Evolutionary conservation across 2,329 filamentous ascomycete genomes (phyloP).

Genomic region (Pseudocercospora pini-densiflorae): DNA sequence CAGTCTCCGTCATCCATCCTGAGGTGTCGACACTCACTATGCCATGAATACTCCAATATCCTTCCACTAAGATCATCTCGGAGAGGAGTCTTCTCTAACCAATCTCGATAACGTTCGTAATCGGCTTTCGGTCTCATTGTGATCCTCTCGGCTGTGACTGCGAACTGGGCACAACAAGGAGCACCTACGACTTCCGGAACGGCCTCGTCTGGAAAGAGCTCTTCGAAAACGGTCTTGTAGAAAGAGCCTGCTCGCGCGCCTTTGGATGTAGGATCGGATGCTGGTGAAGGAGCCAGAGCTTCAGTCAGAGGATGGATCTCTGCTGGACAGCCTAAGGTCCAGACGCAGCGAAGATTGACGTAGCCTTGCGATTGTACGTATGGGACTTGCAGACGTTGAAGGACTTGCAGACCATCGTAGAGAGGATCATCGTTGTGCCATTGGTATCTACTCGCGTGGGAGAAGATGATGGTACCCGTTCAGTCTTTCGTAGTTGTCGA

Average conservation of each 20-base stretch:
- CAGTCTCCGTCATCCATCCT: background rate
- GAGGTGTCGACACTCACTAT: slow-evolving; percentile 48
- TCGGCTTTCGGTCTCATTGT: slow-evolving; percentile 51
- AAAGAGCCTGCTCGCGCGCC: slow-evolving; percentile 54
- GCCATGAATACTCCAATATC: slow-evolving; percentile 64
- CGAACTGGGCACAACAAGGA: slow-evolving; percentile 62
- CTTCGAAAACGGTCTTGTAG: slow-evolving; percentile 54
- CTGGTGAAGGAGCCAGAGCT: slow-evolving; percentile 34
- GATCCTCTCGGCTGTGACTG: slow-evolving; percentile 54
- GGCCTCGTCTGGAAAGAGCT: slow-evolving; percentile 50
- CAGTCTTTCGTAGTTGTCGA: slow-evolving; percentile 62
- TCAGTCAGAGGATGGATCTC: slow-evolving; percentile 54
- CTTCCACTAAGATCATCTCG: slow-evolving; percentile 56
- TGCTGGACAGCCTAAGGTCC: slow-evolving; percentile 56
- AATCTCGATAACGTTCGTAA: slow-evolving; percentile 54
- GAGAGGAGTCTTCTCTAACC: slow-evolving; percentile 54
- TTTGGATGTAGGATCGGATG: slow-evolving; percentile 27
- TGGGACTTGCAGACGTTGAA: slow-evolving; percentile 54
- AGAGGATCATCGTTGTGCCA: slow-evolving; percentile 61
- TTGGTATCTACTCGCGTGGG: slow-evolving; percentile 60
- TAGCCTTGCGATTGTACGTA: slow-evolving; percentile 57
- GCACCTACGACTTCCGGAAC: slow-evolving; percentile 54
- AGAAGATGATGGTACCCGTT: slow-evolving; percentile 60
- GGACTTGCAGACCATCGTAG: slow-evolving; percentile 55
- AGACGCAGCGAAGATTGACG: slow-evolving; percentile 59